Evolutionary conservation across 805 yeast species (phyloP).

Genomic region (Yarrowia porcina): DNA sequence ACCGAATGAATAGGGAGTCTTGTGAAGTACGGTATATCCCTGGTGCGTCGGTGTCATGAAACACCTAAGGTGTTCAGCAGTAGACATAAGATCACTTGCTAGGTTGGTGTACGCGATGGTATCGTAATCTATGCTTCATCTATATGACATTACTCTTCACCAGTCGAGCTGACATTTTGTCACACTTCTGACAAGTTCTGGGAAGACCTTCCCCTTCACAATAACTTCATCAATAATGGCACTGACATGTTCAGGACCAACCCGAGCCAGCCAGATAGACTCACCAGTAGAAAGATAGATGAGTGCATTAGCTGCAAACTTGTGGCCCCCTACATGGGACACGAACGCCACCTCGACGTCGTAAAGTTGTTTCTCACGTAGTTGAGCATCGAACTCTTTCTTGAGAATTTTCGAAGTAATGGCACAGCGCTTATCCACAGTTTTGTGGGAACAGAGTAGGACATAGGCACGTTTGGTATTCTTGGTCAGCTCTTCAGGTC

Average conservation of each 20-base stretch:
- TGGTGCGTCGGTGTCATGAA: too few species aligned
- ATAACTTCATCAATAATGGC: constrained; percentile 76
- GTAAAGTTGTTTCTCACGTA: constrained; percentile 66
- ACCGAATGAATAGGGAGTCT: too few species aligned
- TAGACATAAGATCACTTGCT: too few species aligned
- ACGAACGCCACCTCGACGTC: constrained; percentile 69
- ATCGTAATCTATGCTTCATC: too few species aligned
- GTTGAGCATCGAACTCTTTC: constrained; percentile 66
- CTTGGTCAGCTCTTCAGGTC: neutral
- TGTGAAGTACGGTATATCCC: too few species aligned
- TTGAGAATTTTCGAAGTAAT: constrained; percentile 88
- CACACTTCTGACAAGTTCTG: constrained; percentile 59
- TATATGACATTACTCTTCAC: too few species aligned
- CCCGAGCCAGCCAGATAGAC: constrained; percentile 83
- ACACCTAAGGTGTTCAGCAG: too few species aligned
- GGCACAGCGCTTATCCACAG: constrained; percentile 92
- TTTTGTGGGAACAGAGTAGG: constrained; percentile 81
- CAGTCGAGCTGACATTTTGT: constrained; percentile 30
- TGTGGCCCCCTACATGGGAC: constrained; percentile 96
- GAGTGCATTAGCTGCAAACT: constrained; percentile 84
- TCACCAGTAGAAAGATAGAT: constrained; percentile 71
- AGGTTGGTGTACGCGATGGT: too few species aligned
- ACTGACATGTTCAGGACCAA: constrained; percentile 70
- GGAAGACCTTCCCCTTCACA: constrained; percentile 64
- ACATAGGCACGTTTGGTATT: constrained; percentile 37